Percentiles rank a stretch among this genome's conserved stretches.
These are phyloP conservation scores for Tolypocladium paradoxum DNA, from an alignment of 2,329 filamentous ascomycete genomes.

Conservation along the genomic window DNA sequence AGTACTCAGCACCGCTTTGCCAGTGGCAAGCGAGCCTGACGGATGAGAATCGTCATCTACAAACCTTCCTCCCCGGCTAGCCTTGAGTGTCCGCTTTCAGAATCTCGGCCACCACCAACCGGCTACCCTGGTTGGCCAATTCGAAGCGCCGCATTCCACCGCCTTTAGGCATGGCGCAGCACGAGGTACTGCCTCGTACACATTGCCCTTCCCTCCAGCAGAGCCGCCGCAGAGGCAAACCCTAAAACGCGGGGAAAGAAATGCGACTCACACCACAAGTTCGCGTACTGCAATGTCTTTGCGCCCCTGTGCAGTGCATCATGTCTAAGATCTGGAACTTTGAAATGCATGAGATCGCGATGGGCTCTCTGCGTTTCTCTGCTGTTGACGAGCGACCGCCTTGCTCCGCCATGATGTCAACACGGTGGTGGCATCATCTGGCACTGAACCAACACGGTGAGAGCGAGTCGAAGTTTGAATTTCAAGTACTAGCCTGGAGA, in stretches of 20 bases:
- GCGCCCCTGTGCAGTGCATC: neutral
- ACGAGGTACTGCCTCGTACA: neutral
- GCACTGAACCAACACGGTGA: neutral
- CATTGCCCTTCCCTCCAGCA: neutral
- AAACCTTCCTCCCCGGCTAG: conserved; percentile 5
- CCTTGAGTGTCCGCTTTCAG: neutral
- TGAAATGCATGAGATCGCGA: neutral
- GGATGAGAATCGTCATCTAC: conserved; percentile 12
- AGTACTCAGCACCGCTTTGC: neutral
- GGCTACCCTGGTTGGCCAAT: neutral
- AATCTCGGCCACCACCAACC: neutral
- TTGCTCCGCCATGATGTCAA: neutral
- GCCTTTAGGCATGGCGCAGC: neutral
- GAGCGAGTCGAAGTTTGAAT: neutral
- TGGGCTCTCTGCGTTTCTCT: neutral
- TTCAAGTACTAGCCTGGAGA: neutral
- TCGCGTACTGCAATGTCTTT: neutral
- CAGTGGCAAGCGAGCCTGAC: conserved; percentile 3
- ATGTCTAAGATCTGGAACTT: conserved; percentile 1
- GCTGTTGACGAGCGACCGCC: neutral
- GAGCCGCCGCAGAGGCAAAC: neutral
- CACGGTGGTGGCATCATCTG: neutral
- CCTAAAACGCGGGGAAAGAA: neutral
- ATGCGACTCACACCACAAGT: neutral
- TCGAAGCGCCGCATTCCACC: neutral